Conservation (phyloP, 805 yeast species). For the Ogataea glucozyma region DNA sequence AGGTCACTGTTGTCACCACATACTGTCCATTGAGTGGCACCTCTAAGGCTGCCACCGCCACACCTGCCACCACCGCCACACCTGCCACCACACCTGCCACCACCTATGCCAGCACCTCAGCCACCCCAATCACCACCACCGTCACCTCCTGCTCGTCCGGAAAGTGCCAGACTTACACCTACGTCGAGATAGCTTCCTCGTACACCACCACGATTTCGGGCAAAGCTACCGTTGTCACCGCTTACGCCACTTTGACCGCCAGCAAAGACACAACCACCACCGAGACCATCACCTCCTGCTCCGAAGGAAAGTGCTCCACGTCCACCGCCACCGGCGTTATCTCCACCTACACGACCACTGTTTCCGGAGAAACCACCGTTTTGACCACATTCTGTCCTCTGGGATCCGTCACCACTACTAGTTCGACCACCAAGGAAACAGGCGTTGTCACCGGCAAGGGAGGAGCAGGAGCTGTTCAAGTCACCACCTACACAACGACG, state of each 20-base stretch:
- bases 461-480: constrained; percentile 11
- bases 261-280: constrained; percentile 18
- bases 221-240: constrained; percentile 21
- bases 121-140: constrained; percentile 13
- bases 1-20: constrained; percentile 11
- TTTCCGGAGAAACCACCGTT: constrained; percentile 20
- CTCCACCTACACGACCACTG: constrained; percentile 23
- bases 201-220: constrained; percentile 23
- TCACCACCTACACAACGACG: constrained; percentile 21
- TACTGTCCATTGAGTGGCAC: constrained; percentile 13
- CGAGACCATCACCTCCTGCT: constrained; percentile 22
- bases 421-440: constrained; percentile 4
- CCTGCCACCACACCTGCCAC: constrained; percentile 15
- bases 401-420: constrained; percentile 6
- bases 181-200: constrained; percentile 17
- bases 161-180: constrained; percentile 14
- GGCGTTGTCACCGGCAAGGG: constrained; percentile 18
- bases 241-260: no score
- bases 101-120: constrained; percentile 19
- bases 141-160: constrained; percentile 4
- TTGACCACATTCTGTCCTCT: constrained; percentile 28
- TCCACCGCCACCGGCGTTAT: constrained; percentile 18
- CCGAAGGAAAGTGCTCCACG: constrained; percentile 23
- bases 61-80: constrained; percentile 9
- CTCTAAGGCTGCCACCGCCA: constrained; percentile 5